Base-by-base conservation (phyloP, 345 rosid genomes). In the Cardamine resedifolia region DNA sequence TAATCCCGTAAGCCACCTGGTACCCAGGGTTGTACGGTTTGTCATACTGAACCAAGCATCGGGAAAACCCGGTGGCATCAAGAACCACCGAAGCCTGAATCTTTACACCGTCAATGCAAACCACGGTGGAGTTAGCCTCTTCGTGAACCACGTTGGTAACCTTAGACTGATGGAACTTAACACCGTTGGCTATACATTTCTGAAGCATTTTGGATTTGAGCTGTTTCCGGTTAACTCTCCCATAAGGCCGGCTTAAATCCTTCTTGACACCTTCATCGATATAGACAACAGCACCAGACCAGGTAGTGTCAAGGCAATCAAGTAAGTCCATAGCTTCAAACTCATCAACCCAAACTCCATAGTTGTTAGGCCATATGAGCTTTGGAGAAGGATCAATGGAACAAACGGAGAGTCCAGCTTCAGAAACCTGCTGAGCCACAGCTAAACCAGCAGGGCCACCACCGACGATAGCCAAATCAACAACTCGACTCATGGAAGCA, bases 381-480 rank as follows among this genome's bases (percentile, higher is more conserved):
- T 80, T 85, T 2, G 96, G 99, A 34, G 81, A 91, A 0, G 99
- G 99, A 49, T 94, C 97, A n/a, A 94, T 89, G 2, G 85, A 82
- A 77, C 96, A 88, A 20, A 95, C 99, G 0, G 92, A 86, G 57
- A 91, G 96, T 30, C 99, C 99, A 0, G 96, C 96, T 77, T 87
- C 89, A 0, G 99, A 89, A 28, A 95, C 99, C 63, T 83, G 96
- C 76, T 91, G 96, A 7, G 98, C 97, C 62, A 94, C 98, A 3
- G 98, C 98, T 14, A 94, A 87, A 70, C 99, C 99, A 0, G 99
- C 97, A 9, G 99, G 97, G 5, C 99, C 99, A 0, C 99, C 99
- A 16, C 99, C 99, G 3, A 95, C 99, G 21, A 95, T 91, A 1
- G 97, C 99, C 38, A 95, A 81, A 73, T 95, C 99, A 56, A 89